These are phyloP conservation scores for Eremothecium coryli DNA, from an alignment of 1,139 yeast genomes.

Conservation along the genomic window DNA sequence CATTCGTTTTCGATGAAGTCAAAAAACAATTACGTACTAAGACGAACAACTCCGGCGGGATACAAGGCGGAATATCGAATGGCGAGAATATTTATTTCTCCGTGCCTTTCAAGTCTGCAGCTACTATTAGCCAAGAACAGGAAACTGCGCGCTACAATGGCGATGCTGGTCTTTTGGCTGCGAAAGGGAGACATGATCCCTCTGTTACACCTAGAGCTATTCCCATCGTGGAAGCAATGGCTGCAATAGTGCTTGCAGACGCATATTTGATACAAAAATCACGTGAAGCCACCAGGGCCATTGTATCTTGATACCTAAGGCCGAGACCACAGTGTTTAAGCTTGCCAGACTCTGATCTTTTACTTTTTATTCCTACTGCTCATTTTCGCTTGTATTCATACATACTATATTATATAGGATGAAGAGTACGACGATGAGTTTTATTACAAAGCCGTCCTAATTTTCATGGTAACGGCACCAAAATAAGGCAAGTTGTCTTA, in stretches of 20 bases:
- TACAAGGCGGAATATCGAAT: constrained; percentile 95
- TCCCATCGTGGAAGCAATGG: constrained; percentile 97
- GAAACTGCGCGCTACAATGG: constrained; percentile 83
- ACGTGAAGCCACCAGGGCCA: constrained; percentile 42
- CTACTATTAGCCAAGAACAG: constrained; percentile 92
- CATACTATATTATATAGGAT: too few species aligned
- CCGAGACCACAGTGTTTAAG: too few species aligned
- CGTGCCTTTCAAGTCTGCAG: constrained; percentile 96
- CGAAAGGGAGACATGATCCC: constrained; percentile 97
- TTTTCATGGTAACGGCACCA: too few species aligned
- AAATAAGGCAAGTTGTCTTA: too few species aligned
- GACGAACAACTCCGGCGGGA: constrained; percentile 93
- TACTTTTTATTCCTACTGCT: background rate
- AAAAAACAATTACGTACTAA: constrained; percentile 61
- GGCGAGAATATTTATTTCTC: constrained; percentile 93
- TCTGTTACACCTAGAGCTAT: constrained; percentile 97
- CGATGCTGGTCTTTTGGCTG: constrained; percentile 74
- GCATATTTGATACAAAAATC: constrained; percentile 77
- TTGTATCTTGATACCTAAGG: constrained; percentile 10
- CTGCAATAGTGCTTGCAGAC: constrained; percentile 87
- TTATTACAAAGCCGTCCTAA: too few species aligned
- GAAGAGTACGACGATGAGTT: too few species aligned
- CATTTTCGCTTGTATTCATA: background rate
- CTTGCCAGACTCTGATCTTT: too few species aligned
- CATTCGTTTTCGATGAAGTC: constrained; percentile 53